Percentiles rank a stretch among this genome's conserved stretches.
Evolutionary conservation across 225 moss, liverwort and hornwort species (phyloP).

Genomic region (Takakia lepidozioides): DNA sequence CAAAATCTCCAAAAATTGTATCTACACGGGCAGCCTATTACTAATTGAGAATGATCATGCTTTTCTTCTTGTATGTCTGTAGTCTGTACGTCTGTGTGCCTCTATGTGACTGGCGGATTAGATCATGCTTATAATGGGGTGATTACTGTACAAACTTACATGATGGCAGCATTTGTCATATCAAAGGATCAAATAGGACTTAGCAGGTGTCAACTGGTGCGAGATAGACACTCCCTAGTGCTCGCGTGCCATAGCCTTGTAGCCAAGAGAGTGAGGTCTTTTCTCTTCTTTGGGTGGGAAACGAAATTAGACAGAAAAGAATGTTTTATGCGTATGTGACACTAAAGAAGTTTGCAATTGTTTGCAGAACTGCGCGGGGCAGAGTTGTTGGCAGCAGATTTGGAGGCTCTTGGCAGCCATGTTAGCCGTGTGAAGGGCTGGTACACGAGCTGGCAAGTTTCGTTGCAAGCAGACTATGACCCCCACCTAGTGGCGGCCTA

Average conservation of each 20-base stretch:
- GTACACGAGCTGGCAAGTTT: conserved; percentile 56
- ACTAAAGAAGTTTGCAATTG: neutral
- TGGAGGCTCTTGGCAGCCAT: conserved; percentile 53
- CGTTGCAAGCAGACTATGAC: conserved; percentile 66
- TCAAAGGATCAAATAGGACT: neutral
- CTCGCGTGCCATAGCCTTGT: too few species aligned
- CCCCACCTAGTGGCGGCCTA: conserved; percentile 75
- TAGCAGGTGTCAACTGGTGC: neutral
- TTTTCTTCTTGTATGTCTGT: too few species aligned
- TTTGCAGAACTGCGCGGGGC: conserved; percentile 63
- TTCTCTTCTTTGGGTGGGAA: too few species aligned
- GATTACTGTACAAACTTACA: too few species aligned
- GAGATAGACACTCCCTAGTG: too few species aligned
- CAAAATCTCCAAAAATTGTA: too few species aligned
- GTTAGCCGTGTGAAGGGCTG: conserved; percentile 31
- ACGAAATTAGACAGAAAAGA: neutral
- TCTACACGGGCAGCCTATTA: too few species aligned
- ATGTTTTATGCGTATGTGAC: neutral
- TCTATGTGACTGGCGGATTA: too few species aligned
- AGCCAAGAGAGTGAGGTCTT: too few species aligned
- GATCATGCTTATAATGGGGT: neutral
- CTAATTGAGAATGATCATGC: too few species aligned
- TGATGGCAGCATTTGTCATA: neutral
- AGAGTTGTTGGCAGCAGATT: conserved; percentile 66
- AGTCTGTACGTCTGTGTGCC: too few species aligned